Evolutionary conservation across 768 basidiomycete genomes (phyloP), one percentile per base, ranked within the genome.

Genomic region (Serendipita vermifera): DNA sequence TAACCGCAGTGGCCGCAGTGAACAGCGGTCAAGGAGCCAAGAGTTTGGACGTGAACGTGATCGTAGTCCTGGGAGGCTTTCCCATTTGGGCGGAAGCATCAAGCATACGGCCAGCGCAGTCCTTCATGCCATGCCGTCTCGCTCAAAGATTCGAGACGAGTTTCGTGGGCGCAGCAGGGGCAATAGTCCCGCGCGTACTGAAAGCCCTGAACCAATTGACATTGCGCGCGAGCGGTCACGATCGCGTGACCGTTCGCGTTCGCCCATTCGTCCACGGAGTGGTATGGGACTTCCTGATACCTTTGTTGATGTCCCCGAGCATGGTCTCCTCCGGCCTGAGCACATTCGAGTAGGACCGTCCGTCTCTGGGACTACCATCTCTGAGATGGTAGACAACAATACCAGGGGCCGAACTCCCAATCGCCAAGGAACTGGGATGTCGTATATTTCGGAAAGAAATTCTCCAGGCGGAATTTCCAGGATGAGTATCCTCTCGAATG

Each of bases 291-390:
- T n/a, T n/a, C n/a, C n/a, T n/a, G n/a, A n/a, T n/a, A n/a, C n/a
- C n/a, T n/a, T n/a, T n/a, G n/a, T n/a, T n/a, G n/a, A n/a, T n/a
- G n/a, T n/a, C n/a, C n/a, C n/a, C n/a, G n/a, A n/a, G n/a, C 32
- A 51, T 51, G 27, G 17, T 29, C 24, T 24, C 22, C 29, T 31
- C 15, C 24, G 26, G 32, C 46, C 46, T 15, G 46, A 51, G 46
- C n/a, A 51, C 17, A 51, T 51, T 51, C 46, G 32, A 51, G 32
- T 51, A n/a, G 46, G 46, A n/a, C 46, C 46, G 15, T n/a, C 17
- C n/a, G 17, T 51, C 9, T 51, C 46, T 7, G 5, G n/a, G 17
- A n/a, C 9, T 9, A n/a, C 9, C n/a, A 36, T 9, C 35, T 36
- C 35, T 36, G 46, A 51, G 20, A 20, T 27, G 7, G 32, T 51